Base-by-base conservation (phyloP, 345 rosid genomes). In the Noccaea bulbosa region DNA sequence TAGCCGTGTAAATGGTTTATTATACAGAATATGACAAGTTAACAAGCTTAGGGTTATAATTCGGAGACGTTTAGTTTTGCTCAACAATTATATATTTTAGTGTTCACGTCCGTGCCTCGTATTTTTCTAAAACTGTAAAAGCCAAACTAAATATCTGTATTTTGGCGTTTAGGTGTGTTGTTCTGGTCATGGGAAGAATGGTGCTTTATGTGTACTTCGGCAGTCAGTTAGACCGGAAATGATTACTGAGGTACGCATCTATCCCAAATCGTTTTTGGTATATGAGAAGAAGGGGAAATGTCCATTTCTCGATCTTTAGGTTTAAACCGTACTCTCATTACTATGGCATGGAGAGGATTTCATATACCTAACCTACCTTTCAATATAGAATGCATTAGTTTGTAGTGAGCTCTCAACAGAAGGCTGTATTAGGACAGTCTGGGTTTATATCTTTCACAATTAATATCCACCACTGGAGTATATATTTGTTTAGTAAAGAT, bases 121-220 rank as follows among this genome's bases (percentile, higher is more conserved):
- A 34, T 73, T 33, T 59, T n/a, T 52, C 43, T 35, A 8, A 44
- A 74, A 38, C 34, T 53, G 46, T 38, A 52, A 60, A 60, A 2
- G 30, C 69, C 74, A 52, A 54, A 69, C 59, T 68, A 46, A 61
- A 37, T 39, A 53, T 55, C 11, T 47, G 30, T 41, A 40, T 34
- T 45, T 39, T 63, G 69, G 67, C 40, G 38, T 75, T 74, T 80
- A 94, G 99, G 96, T 94, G 8, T 94, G 96, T 87, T 94, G 99
- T 78, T 94, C 99, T 71, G 99, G 99, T 80, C 97, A 94, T 81
- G 99, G 99, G 52, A 94, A 94, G 77, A 94, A 91, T 74, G 99
- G 99, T 34, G 54, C 93, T 62, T 74, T 94, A 40, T 88, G 83
- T 80, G 88, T 94, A 73, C 97, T 91, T 77, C 87, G 87, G 78